Base-by-base conservation (phyloP, 2,329 filamentous ascomycete genomes). In the Neophaeococcomyces aloes region DNA sequence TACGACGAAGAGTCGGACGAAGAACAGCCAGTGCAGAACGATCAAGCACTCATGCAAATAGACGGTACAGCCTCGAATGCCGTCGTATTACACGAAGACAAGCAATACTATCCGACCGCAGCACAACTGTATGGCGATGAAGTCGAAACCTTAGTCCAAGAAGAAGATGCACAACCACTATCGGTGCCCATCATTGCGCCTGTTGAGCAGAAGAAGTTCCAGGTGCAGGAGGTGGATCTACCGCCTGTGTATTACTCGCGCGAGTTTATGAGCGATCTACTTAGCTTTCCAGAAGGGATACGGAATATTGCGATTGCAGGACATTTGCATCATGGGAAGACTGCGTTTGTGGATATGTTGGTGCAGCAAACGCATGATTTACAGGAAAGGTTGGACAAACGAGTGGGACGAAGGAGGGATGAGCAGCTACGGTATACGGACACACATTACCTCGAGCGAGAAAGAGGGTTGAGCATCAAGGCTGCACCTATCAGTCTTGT, bases 21-120 rank as follows among this genome's bases (percentile, higher is more conserved):
- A 41, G 75, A 65, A 7, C 69, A 79, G 47, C 78, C 76, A 14
- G 76, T 76, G 37, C 70, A 66, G 31, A 73, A 79, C 29, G 81
- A 83, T 35, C 82, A 93, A 61, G 84, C 94, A 66, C 69, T 91
- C 56, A 96, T 98, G 89, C 86, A 96, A 58, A 69, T 96, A 33
- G 89, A 96, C 60, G 82, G 88, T 38, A 87, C 84, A 11, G 85
- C 89, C 3, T 95, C 88, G 4, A 98, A 96, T 63, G 89, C 91
- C 40, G 87, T 98, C n/a, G 76, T 98, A 46, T 76, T 98, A 35
- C 91, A 98, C 67, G 91, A 98, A 71, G 91, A 98, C 68, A 98
- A 98, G 65, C 91, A 96, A 62, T 98, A 98, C 65, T 98, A 98
- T 61, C 91, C 91, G 23, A 94, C 88, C n/a, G 91, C 91, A 45